Conservation (phyloP, 1,284 basidiomycete genomes). For the Cryptococcus sp. region DNA sequence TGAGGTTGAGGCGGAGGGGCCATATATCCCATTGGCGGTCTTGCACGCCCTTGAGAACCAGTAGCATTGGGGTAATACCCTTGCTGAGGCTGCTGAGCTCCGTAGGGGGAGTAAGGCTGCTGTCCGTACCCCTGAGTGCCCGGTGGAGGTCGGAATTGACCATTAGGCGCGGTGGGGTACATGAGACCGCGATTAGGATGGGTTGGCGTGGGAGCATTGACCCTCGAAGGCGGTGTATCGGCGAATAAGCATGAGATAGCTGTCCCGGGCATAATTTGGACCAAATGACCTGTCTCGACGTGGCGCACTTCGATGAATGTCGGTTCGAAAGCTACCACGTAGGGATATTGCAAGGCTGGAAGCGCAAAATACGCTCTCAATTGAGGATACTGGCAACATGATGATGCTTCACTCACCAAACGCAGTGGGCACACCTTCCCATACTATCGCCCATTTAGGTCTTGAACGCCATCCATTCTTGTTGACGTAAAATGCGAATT, state of each 20-base stretch:
- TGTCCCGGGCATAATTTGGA: constrained; percentile 93
- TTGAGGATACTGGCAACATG: not conserved
- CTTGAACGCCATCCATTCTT: constrained; percentile 91
- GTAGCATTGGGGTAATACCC: constrained; percentile 11
- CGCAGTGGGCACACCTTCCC: constrained; percentile 91
- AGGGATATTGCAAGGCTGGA: constrained; percentile 90
- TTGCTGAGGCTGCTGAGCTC: not conserved
- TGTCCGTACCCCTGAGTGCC: constrained; percentile 8
- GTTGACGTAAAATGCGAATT: constrained; percentile 99
- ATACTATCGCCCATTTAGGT: constrained; percentile 90
- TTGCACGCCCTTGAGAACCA: not conserved
- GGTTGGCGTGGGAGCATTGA: constrained; percentile 40
- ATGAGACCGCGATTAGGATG: constrained; percentile 36
- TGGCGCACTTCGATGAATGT: constrained; percentile 96
- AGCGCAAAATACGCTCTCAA: not conserved
- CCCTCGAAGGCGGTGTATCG: constrained; percentile 79
- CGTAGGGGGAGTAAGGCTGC: not conserved
- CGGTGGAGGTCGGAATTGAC: not conserved
- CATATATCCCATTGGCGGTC: constrained; percentile 17
- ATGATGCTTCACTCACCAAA: constrained; percentile 68
- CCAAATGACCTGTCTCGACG: constrained; percentile 86
- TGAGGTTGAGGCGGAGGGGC: constrained; percentile 16
- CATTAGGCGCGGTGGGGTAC: constrained; percentile 16
- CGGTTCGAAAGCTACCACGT: constrained; percentile 94
- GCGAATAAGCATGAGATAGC: constrained; percentile 88